Evolutionary conservation across 495 filamentous ascomycete species (phyloP).

Genomic region (Xylaria flabelliformis): DNA sequence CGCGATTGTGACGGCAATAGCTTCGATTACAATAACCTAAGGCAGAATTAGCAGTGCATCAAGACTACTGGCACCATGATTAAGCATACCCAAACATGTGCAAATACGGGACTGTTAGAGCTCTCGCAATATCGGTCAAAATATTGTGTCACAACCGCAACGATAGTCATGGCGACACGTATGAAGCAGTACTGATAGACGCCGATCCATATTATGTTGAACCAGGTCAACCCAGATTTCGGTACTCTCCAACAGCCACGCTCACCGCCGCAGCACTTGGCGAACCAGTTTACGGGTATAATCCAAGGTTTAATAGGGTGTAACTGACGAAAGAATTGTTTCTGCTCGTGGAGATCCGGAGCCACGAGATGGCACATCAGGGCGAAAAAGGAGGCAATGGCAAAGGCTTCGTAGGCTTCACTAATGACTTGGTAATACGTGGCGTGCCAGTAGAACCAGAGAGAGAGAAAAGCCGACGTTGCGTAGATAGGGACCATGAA

Average conservation of each 20-base stretch:
- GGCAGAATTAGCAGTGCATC: conserved; percentile 3
- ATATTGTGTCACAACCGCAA: conserved; percentile 75
- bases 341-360: conserved; percentile 81
- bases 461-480: conserved; percentile 76
- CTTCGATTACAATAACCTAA: conserved; percentile 73
- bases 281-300: conserved; percentile 72
- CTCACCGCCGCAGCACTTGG: conserved; percentile 69
- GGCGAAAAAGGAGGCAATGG: conserved; percentile 90
- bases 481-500: conserved; percentile 91
- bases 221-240: conserved; percentile 88
- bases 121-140: conserved; percentile 76
- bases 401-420: conserved; percentile 92
- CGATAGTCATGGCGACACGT: conserved; percentile 81
- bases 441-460: conserved; percentile 78
- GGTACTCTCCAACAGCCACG: conserved; percentile 75
- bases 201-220: conserved; percentile 87
- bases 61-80: conserved; percentile 1
- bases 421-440: conserved; percentile 83
- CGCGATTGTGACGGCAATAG: conserved; percentile 76
- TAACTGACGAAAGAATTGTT: conserved; percentile 81
- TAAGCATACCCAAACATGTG: conserved; percentile 78
- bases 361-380: conserved; percentile 84
- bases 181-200: conserved; percentile 93
- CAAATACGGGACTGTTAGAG: conserved; percentile 77
- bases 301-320: conserved; percentile 72